Evolutionary conservation across 148 eudicot species (phyloP), one percentile per base, ranked within the genome.

Genomic region (Selenicereus undatus): DNA sequence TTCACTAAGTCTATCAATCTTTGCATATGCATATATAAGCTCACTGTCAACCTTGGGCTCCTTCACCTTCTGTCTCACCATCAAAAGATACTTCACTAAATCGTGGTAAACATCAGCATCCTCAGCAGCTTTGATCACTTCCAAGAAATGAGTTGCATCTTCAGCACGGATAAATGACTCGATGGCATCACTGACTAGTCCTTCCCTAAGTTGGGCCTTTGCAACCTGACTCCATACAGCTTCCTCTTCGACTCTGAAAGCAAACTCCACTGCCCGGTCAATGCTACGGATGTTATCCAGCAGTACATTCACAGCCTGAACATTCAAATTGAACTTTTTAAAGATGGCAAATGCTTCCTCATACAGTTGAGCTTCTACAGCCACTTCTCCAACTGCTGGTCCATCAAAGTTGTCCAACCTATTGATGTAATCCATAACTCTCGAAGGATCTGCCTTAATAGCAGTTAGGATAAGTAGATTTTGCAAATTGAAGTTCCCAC

Each of bases 211-310:
- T 77, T 93, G 97, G 78, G 97, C 97, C 87, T 89, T 95, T 27
- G 90, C 98, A 83, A 95, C 98, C 85, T 95, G 97, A 85, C 93
- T 95, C 98, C 98, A 95, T 75, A 95, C 98, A 81, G 93, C 96
- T 86, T 93, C 98, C 87, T 95, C 98, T 87, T 95, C 98, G 58
- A 95, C 98, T 73, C 98, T 97, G 87, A 86, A 95, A 9, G 98
- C 98, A 86, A 95, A 95, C 84, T 95, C 98, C 27, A 95, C 98
- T 73, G 98, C 97, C 48, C 98, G 94, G 64, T 92, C 93, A 42
- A 95, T 90, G 83, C 87, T 92, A 78, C 87, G 90, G 69, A 95
- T 90, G 71, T 89, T 89, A 73, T 95, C 98, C 80, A 95, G 79
- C 43, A 95, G 84, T 58, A 93, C 97, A 87, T 93, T 87, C 75